Conservation (phyloP, 148 eudicot genomes). For the Fagopyrum esculentum region DNA sequence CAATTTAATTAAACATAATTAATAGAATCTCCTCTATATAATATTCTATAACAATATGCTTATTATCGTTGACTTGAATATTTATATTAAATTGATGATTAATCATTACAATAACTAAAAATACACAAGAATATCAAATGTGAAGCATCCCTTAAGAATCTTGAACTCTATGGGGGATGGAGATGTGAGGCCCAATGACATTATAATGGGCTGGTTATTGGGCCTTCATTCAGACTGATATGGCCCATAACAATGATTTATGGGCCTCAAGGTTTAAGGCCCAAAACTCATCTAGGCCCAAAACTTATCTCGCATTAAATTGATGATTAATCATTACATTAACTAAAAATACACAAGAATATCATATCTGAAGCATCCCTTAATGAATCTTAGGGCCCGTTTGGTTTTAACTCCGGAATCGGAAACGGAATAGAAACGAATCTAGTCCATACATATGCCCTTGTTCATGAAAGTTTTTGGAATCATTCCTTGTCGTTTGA, state of each 20-base stretch:
- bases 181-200: background rate
- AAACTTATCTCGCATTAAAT: background rate
- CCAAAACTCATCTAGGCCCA: background rate
- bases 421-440: too few species aligned
- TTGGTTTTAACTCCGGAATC: too few species aligned
- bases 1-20: background rate
- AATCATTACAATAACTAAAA: background rate
- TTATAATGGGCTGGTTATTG: too few species aligned
- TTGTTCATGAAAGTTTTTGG: too few species aligned
- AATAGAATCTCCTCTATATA: background rate
- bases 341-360: background rate
- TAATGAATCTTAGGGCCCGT: background rate
- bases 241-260: too few species aligned
- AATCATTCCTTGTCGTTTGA: too few species aligned
- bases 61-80: slow-evolving; percentile 8
- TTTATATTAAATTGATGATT: background rate
- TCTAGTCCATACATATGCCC: too few species aligned
- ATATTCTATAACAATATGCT: background rate
- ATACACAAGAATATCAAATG: background rate
- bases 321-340: too few species aligned
- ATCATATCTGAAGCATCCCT: background rate
- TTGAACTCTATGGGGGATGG: background rate
- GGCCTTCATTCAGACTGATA: too few species aligned
- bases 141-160: too few species aligned
- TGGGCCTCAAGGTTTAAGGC: too few species aligned